A percentile compares a stretch with the other conserved stretches of the same genome.
phyloP scores from a whole-genome alignment of 257 asterid genomes.

The Fraxinus anomala region DNA sequence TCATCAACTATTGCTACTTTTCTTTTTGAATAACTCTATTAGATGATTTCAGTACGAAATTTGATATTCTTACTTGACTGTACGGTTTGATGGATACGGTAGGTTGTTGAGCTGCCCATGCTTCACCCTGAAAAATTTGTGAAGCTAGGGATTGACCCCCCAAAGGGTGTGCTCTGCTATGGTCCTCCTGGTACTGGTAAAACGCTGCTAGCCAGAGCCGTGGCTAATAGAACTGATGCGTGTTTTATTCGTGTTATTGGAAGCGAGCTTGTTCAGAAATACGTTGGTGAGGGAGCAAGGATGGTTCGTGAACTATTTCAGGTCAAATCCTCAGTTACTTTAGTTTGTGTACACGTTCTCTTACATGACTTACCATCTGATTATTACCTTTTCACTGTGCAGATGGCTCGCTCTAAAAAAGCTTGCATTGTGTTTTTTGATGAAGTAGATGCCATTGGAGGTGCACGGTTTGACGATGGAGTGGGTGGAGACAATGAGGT shows the following conservation, averaged over 20 bases:
- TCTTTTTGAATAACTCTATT: too few species aligned
- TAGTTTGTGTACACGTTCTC: background rate
- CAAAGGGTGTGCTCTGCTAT: slow-evolving; percentile 89
- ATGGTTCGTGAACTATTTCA: slow-evolving; percentile 99
- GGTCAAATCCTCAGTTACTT: slow-evolving; percentile 40
- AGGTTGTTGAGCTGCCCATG: background rate
- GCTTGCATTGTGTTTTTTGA: slow-evolving; percentile 98
- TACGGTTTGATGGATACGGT: background rate
- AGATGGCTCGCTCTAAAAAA: slow-evolving; percentile 99
- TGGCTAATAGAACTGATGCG: slow-evolving; percentile 97
- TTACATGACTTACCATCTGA: slow-evolving; percentile 4
- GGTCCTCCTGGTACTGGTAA: slow-evolving; percentile 99
- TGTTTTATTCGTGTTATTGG: slow-evolving; percentile 97
- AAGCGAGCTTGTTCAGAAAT: slow-evolving; percentile 95
- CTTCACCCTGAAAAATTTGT: slow-evolving; percentile 73
- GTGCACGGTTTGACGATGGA: slow-evolving; percentile 97
- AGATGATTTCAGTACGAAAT: too few species aligned
- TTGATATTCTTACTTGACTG: background rate
- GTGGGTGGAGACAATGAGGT: slow-evolving; percentile 99
- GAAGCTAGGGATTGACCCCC: background rate
- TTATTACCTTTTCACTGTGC: slow-evolving; percentile 22
- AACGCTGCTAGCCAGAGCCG: slow-evolving; percentile 92
- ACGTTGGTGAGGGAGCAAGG: slow-evolving; percentile 99
- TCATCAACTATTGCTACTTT: too few species aligned
- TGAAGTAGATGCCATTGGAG: slow-evolving; percentile 98